Conservation (phyloP, 2,329 filamentous ascomycete genomes). For the Xylariaceae sp. region DNA sequence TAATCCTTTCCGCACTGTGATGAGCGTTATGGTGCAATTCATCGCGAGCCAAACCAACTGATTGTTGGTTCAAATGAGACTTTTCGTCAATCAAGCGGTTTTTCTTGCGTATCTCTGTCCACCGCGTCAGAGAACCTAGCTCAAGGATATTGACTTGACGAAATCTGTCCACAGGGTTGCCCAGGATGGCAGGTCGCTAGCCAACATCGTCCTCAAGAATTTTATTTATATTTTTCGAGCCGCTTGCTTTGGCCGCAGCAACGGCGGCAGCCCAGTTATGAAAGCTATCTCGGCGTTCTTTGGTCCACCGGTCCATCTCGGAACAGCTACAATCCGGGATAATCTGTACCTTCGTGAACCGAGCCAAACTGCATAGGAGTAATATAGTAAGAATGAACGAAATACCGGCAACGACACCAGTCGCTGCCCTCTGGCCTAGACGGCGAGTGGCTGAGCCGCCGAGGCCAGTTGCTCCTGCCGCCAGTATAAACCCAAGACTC, state of each 20-base stretch:
- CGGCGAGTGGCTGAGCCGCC: constrained; percentile 71
- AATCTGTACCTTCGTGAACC: constrained; percentile 71
- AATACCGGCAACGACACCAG: constrained; percentile 71
- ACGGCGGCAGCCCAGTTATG: constrained; percentile 50
- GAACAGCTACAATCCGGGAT: constrained; percentile 66
- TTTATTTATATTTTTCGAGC: constrained; percentile 36
- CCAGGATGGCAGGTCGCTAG: constrained; percentile 74
- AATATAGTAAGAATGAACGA: constrained; percentile 68
- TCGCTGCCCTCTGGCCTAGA: constrained; percentile 70
- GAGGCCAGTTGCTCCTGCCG: constrained; percentile 70
- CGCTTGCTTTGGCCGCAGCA: constrained; percentile 41
- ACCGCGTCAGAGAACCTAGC: constrained; percentile 69
- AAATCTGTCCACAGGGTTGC: constrained; percentile 71
- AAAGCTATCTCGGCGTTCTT: constrained; percentile 55
- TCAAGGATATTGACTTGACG: constrained; percentile 75
- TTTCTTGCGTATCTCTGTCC: constrained; percentile 72
- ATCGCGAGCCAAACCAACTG: constrained; percentile 41
- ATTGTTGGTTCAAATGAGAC: constrained; percentile 44
- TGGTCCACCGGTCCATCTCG: constrained; percentile 60
- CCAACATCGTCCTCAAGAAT: constrained; percentile 60
- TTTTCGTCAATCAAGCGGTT: constrained; percentile 61
- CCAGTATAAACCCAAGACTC: constrained; percentile 70
- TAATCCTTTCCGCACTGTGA: constrained; percentile 39
- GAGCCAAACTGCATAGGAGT: constrained; percentile 65
- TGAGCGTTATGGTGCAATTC: constrained; percentile 40